Base-by-base conservation (phyloP, 768 basidiomycete genomes). In the Tephrocybe sp. region DNA sequence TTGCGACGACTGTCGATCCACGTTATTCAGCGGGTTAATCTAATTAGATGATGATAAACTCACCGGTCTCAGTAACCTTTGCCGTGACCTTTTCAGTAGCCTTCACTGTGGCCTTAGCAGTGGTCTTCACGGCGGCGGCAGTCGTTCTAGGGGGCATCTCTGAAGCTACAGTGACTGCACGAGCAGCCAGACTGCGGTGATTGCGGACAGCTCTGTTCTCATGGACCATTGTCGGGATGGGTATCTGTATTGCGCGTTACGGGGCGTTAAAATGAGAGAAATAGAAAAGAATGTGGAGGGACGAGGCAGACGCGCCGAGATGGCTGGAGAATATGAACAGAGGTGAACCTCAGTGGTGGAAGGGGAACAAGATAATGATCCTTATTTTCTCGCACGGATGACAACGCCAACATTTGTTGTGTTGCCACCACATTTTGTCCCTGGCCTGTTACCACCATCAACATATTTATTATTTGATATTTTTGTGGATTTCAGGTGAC, bases 191-290 rank as follows among this genome's bases (percentile, higher is more conserved):
- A 28, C 32, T 45, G 41, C 45, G 56, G 21, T 54, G 56, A 23
- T 57, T 48, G 21, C 44, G 48, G 14, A 18, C 20, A 41, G 36
- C 48, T 41, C 56, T 43, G 24, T 51, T 48, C 48, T 51, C 56
- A 34, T 54, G 53, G 17, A 32, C 26, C 56, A 57, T 58, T 26
- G n/a, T 34, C 15, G 38, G 45, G 32, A 40, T 24, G 44, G 42
- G 32, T 56, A 48, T 49, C 37, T 39, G 26, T 10, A 14, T 3
- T 18, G 34, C 48, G 48, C 48, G 48, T 42, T 42, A 17, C 17
- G 24, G 37, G 55, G 48, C 51, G 55, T 54, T 37, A 45, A 51
- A 57, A 54, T 8, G 50, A 58, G 38, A 23, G 53, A 21, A 33
- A 14, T 28, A 9, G 11, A 48, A 58, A 58, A 36, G 56, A 58